These are phyloP conservation scores for Pachyrhizus erosus DNA, from an alignment of 306 rosid species.

Conservation along the genomic window DNA sequence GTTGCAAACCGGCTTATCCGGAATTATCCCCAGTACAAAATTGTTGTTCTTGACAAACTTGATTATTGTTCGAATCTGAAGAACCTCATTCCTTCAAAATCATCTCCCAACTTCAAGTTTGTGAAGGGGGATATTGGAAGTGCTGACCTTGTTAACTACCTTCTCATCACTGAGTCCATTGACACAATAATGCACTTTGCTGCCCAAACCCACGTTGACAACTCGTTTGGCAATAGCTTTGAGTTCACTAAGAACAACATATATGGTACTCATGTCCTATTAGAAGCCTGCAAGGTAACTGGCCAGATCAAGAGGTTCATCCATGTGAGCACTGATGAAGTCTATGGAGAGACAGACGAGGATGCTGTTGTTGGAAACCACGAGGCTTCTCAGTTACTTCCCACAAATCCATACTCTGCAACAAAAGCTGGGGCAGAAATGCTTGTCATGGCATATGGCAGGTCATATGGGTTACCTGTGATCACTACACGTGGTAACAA, in stretches of 20 bases:
- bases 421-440: slow-evolving; percentile 96
- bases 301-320: slow-evolving; percentile 92
- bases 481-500: slow-evolving; percentile 94
- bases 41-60: slow-evolving; percentile 93
- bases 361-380: slow-evolving; percentile 94
- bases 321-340: slow-evolving; percentile 96
- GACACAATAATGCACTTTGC: slow-evolving; percentile 97
- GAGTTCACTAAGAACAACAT: slow-evolving; percentile 97
- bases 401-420: slow-evolving; percentile 93
- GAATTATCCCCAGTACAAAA: slow-evolving; percentile 76
- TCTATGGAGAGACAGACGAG: slow-evolving; percentile 93
- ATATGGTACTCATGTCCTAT: slow-evolving; percentile 88
- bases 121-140: slow-evolving; percentile 95
- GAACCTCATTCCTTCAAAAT: slow-evolving; percentile 77
- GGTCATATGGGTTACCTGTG: slow-evolving; percentile 88
- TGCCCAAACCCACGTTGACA: slow-evolving; percentile 96
- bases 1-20: slow-evolving; percentile 89
- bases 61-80: slow-evolving; percentile 91
- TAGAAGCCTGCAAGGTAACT: slow-evolving; percentile 94
- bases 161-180: slow-evolving; percentile 78
- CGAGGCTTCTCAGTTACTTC: slow-evolving; percentile 93
- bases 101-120: slow-evolving; percentile 86
- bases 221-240: slow-evolving; percentile 89
- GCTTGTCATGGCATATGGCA: slow-evolving; percentile 97
- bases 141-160: slow-evolving; percentile 93